A percentile compares a stretch with the other conserved stretches of the same genome.
These are phyloP conservation scores for Hortiboletus campestris DNA, from an alignment of 768 basidiomycete genomes.

Conservation along the genomic window DNA sequence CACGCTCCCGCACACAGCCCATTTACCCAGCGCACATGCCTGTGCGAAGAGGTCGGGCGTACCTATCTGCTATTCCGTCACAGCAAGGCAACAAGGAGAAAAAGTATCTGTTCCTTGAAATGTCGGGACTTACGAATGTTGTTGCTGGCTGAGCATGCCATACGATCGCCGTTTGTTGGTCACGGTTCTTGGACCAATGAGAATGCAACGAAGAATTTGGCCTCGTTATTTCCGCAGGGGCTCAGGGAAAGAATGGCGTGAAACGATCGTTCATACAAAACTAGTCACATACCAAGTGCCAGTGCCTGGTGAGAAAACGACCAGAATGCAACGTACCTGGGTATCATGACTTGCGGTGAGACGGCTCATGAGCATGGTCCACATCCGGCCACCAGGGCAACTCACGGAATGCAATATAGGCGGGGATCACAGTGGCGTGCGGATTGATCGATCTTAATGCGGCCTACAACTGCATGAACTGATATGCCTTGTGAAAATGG, in stretches of 20 bases:
- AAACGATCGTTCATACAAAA: background rate
- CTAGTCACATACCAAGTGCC: background rate
- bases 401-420: background rate
- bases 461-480: background rate
- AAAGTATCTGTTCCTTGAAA: background rate
- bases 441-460: background rate
- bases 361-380: background rate
- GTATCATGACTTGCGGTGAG: too few relatives aligned
- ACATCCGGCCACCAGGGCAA: background rate
- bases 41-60: background rate
- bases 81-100: background rate
- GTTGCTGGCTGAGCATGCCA: background rate
- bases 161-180: background rate
- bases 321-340: background rate
- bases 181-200: background rate
- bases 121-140: background rate
- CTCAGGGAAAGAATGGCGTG: background rate
- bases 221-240: background rate
- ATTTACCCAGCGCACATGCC: background rate
- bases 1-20: background rate
- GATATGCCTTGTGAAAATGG: background rate
- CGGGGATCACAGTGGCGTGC: background rate
- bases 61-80: background rate
- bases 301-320: background rate
- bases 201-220: background rate